A percentile compares a stretch with the other conserved stretches of the same genome.
phyloP scores from a whole-genome alignment of 441 rosid species.

The Aleurites moluccanus region DNA sequence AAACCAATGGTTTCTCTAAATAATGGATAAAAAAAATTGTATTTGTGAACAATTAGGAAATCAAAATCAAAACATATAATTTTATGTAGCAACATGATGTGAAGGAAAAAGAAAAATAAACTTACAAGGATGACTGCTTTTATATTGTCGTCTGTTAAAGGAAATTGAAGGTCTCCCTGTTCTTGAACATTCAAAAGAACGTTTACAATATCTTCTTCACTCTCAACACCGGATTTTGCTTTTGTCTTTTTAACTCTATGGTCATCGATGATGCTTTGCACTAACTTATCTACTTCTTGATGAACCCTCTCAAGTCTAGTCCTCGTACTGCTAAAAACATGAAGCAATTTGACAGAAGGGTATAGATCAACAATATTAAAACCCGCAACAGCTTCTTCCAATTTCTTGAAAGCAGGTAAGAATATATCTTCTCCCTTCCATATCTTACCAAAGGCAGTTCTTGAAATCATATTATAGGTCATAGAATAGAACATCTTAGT shows the following conservation, averaged over 20 bases:
- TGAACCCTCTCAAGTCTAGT: neutral
- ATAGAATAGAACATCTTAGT: neutral
- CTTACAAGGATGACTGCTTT: slow-evolving; percentile 16
- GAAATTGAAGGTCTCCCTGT: slow-evolving; percentile 10
- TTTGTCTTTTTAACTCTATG: neutral
- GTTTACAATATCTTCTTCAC: slow-evolving; percentile 11
- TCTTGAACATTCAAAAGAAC: slow-evolving; percentile 18
- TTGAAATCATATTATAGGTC: neutral
- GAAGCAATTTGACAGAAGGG: neutral
- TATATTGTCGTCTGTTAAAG: slow-evolving; percentile 17
- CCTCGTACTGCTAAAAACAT: neutral
- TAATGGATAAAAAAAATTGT: neutral
- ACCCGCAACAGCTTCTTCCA: neutral
- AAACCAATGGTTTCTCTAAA: neutral
- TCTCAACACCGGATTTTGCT: neutral
- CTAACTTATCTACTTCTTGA: neutral
- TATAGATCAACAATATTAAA: neutral
- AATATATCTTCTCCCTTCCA: neutral
- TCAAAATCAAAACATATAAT: neutral
- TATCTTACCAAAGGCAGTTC: neutral
- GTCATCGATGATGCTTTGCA: neutral
- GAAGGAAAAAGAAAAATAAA: neutral
- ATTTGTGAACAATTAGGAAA: neutral
- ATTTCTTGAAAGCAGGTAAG: neutral
- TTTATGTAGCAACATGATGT: neutral